A percentile compares a stretch with the other conserved stretches of the same genome.
Evolutionary conservation across 352 stramenopile species (phyloP).

Genomic region (Phytophthora meadii): DNA sequence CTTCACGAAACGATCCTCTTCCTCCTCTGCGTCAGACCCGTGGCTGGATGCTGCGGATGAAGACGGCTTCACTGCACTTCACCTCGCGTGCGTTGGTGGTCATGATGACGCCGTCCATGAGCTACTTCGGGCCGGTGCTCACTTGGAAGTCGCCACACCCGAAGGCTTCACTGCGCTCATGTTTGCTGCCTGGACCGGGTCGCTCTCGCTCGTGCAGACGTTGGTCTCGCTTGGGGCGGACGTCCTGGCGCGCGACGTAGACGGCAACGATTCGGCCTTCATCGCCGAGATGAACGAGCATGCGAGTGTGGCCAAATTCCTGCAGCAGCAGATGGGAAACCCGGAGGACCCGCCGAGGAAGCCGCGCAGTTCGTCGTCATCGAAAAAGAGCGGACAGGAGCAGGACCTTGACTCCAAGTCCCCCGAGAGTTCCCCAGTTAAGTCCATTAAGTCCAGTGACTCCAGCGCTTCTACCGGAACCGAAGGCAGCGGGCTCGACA

Average conservation of each 20-base stretch:
- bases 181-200: slow-evolving; percentile 58
- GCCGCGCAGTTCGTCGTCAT: slow-evolving; percentile 25
- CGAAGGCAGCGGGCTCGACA: slow-evolving; percentile 30
- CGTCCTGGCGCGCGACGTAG: slow-evolving; percentile 48
- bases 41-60: slow-evolving; percentile 51
- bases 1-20: slow-evolving; percentile 27
- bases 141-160: slow-evolving; percentile 52
- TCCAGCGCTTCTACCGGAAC: slow-evolving; percentile 30
- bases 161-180: slow-evolving; percentile 67
- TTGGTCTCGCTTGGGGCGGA: slow-evolving; percentile 47
- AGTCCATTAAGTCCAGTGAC: slow-evolving; percentile 33
- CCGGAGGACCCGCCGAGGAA: slow-evolving; percentile 24
- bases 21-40: slow-evolving; percentile 21
- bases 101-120: slow-evolving; percentile 53
- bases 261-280: slow-evolving; percentile 57
- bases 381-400: slow-evolving; percentile 33
- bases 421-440: slow-evolving; percentile 21
- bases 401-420: slow-evolving; percentile 25
- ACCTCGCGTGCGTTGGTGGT: slow-evolving; percentile 61
- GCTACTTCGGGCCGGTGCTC: slow-evolving; percentile 47
- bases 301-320: slow-evolving; percentile 47
- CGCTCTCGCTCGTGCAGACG: slow-evolving; percentile 46
- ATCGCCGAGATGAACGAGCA: slow-evolving; percentile 63
- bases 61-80: slow-evolving; percentile 69
- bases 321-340: slow-evolving; percentile 39